These are phyloP conservation scores for Adansonia digitata DNA, from an alignment of 345 rosid species.

Conservation along the genomic window DNA sequence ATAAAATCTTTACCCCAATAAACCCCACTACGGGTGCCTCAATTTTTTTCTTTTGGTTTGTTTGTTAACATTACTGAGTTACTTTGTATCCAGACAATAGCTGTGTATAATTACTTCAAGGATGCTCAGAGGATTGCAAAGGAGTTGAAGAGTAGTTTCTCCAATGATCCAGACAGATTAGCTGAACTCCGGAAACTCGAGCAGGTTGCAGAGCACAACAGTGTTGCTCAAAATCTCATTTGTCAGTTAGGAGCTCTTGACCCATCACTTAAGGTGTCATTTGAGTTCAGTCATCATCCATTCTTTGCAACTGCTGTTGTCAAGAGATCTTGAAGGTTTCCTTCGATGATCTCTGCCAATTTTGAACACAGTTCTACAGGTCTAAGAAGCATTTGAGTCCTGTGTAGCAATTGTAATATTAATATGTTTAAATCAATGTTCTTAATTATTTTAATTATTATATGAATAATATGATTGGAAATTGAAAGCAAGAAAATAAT, in stretches of 20 bases:
- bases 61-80: not conserved
- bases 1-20: not conserved
- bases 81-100: conserved; percentile 34
- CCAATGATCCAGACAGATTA: conserved; percentile 60
- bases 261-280: conserved; percentile 75
- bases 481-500: conserved; percentile 7
- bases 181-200: conserved; percentile 71
- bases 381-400: conserved; percentile 15
- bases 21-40: not conserved
- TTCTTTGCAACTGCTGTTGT: conserved; percentile 83
- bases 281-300: conserved; percentile 89
- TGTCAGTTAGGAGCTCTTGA: conserved; percentile 51
- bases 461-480: conserved; percentile 14
- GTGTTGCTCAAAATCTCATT: conserved; percentile 63
- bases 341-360: conserved; percentile 22
- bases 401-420: conserved; percentile 36
- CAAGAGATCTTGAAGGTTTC: conserved; percentile 60
- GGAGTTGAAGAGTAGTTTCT: conserved; percentile 70
- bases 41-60: not conserved
- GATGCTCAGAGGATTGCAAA: conserved; percentile 82
- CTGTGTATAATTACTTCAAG: conserved; percentile 66
- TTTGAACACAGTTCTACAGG: conserved; percentile 26
- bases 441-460: conserved; percentile 5
- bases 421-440: conserved; percentile 4
- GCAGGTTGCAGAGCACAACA: conserved; percentile 92